Evolutionary conservation across 2,329 filamentous ascomycete species (phyloP).

Genomic region (Metarhizium robertsii): DNA sequence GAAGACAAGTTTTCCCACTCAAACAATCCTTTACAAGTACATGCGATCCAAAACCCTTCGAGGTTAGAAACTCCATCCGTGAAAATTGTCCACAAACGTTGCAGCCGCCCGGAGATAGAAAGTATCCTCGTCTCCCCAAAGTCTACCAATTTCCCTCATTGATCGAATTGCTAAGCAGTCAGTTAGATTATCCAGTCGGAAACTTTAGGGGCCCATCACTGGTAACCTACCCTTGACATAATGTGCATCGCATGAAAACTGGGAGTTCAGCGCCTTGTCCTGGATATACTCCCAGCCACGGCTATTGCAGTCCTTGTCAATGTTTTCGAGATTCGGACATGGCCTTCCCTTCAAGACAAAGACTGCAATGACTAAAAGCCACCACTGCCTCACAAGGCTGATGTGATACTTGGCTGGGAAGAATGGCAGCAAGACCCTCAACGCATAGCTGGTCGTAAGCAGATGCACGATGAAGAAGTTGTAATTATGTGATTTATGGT

Average conservation of each 20-base stretch:
- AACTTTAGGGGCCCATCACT: neutral
- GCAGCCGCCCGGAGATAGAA: slow-evolving; percentile 60
- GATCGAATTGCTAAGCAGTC: slow-evolving; percentile 50
- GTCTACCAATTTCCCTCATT: slow-evolving; percentile 63
- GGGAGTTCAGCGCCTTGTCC: slow-evolving; percentile 58
- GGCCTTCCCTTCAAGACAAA: slow-evolving; percentile 73
- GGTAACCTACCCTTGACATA: slow-evolving; percentile 63
- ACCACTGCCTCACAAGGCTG: slow-evolving; percentile 75
- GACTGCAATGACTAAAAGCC: slow-evolving; percentile 68
- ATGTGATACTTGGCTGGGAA: slow-evolving; percentile 66
- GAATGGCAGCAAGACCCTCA: slow-evolving; percentile 74
- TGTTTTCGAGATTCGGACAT: slow-evolving; percentile 54
- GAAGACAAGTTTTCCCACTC: neutral
- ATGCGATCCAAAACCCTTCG: slow-evolving; percentile 1
- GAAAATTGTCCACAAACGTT: slow-evolving; percentile 64
- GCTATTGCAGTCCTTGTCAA: slow-evolving; percentile 49
- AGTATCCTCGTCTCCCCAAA: slow-evolving; percentile 62
- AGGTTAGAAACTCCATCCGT: slow-evolving; percentile 49
- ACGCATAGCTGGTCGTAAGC: slow-evolving; percentile 77
- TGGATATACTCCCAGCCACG: slow-evolving; percentile 72
- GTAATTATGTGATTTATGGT: slow-evolving; percentile 53
- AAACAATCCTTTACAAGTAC: neutral
- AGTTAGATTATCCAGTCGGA: neutral
- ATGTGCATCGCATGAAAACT: slow-evolving; percentile 64
- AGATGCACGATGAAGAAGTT: slow-evolving; percentile 79